These are phyloP conservation scores for Termitomyces sp. DNA, from an alignment of 768 basidiomycete genomes.

Conservation along the genomic window DNA sequence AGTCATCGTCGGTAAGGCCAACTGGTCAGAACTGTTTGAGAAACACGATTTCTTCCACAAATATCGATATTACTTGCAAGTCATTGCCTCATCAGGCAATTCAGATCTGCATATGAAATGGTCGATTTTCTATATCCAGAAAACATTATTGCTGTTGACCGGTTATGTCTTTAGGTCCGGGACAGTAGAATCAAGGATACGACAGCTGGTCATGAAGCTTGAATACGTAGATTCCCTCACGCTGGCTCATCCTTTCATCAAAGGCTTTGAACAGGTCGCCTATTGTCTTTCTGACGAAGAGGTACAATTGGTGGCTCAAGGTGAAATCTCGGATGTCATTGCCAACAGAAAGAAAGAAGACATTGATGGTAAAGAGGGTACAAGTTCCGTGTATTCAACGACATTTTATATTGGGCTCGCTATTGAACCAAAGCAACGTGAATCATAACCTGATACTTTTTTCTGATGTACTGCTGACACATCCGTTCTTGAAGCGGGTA, in stretches of 20 bases:
- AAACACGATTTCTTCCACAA: slow-evolving; percentile 98
- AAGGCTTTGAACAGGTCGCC: slow-evolving; percentile 86
- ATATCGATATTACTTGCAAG: slow-evolving; percentile 95
- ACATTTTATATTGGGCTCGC: slow-evolving; percentile 95
- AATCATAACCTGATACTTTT: slow-evolving; percentile 26
- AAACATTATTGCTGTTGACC: background rate
- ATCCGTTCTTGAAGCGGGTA: slow-evolving; percentile 52
- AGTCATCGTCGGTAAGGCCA: slow-evolving; percentile 78
- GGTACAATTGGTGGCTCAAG: slow-evolving; percentile 83
- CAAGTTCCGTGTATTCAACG: slow-evolving; percentile 86
- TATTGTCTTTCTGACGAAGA: slow-evolving; percentile 87
- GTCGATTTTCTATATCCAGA: slow-evolving; percentile 39
- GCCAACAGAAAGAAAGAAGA: slow-evolving; percentile 75
- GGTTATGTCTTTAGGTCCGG: slow-evolving; percentile 53
- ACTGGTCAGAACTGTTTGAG: slow-evolving; percentile 91
- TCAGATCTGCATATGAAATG: slow-evolving; percentile 90
- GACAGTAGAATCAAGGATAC: slow-evolving; percentile 96
- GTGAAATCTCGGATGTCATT: slow-evolving; percentile 74
- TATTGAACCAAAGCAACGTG: slow-evolving; percentile 89
- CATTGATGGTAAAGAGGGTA: slow-evolving; percentile 71
- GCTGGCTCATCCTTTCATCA: slow-evolving; percentile 92
- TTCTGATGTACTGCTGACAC: slow-evolving; percentile 7
- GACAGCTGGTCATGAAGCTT: slow-evolving; percentile 96
- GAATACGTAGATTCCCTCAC: slow-evolving; percentile 92
- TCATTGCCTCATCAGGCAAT: slow-evolving; percentile 86